Conservation (phyloP, 148 eudicot species). For the Camellia japonica region DNA sequence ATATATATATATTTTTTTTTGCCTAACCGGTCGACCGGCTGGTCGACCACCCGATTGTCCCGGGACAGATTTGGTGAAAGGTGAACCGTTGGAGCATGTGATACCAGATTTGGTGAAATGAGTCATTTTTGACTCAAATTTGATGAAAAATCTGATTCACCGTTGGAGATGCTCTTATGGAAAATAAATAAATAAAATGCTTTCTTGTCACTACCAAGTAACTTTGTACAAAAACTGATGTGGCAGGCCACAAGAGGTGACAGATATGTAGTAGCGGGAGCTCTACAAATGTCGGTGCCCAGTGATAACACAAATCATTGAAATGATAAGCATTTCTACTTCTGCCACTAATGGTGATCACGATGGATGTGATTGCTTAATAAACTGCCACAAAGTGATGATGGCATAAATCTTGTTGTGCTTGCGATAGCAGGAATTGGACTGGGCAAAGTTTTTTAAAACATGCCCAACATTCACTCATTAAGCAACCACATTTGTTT, state of each 20-base stretch:
- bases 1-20: too few species aligned
- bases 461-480: background rate
- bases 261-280: background rate
- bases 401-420: background rate
- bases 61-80: too few species aligned
- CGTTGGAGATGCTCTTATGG: too few species aligned
- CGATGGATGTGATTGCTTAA: background rate
- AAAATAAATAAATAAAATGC: too few species aligned
- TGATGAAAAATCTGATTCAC: too few species aligned
- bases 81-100: too few species aligned
- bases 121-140: too few species aligned
- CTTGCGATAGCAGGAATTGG: background rate
- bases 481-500: background rate
- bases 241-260: background rate
- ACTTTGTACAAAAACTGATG: background rate
- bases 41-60: too few species aligned
- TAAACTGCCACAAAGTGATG: background rate
- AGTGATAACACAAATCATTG: background rate
- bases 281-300: background rate
- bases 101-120: too few species aligned
- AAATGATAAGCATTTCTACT: background rate
- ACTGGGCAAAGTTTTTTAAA: background rate
- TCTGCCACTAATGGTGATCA: background rate
- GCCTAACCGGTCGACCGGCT: too few species aligned
- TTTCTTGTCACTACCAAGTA: background rate